Conservation (phyloP, 2,329 filamentous ascomycete genomes). For the Seiridium cupressi region DNA sequence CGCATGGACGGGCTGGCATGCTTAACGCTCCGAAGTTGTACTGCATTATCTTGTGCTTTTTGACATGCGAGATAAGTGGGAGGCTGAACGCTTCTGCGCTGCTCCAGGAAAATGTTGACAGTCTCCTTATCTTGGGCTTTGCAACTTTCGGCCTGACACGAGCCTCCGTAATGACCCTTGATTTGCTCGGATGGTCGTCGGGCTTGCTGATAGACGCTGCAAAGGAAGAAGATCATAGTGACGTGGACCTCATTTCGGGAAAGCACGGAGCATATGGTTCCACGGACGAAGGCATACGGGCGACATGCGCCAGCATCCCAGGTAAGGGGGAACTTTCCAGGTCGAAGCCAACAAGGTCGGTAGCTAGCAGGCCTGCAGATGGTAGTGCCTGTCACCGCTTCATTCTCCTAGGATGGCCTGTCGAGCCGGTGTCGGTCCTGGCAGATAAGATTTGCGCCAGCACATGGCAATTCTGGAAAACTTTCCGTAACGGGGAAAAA, state of each 20-base stretch:
- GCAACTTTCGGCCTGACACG: no score
- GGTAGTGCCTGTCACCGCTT: slow-evolving; percentile 4
- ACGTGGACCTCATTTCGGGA: slow-evolving; percentile 7
- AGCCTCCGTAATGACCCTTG: neutral
- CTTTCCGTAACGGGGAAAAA: no score
- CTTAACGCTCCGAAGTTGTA: neutral
- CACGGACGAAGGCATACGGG: neutral
- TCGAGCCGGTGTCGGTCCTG: slow-evolving; percentile 4
- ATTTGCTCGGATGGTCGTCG: neutral
- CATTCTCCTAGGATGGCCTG: neutral
- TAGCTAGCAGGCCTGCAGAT: neutral
- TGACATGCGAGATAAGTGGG: neutral
- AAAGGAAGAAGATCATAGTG: neutral
- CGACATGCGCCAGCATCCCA: neutral
- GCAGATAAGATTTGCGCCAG: neutral
- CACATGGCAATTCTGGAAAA: neutral
- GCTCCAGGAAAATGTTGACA: neutral
- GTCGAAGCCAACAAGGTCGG: neutral
- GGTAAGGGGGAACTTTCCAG: no score
- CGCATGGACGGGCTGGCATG: neutral
- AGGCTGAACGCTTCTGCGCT: neutral
- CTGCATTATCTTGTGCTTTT: slow-evolving; percentile 3
- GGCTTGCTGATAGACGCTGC: neutral
- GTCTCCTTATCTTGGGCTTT: no score
- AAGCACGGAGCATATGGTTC: neutral